phyloP scores from a whole-genome alignment of 352 stramenopile genomes.

The Phytophthora capsici region DNA sequence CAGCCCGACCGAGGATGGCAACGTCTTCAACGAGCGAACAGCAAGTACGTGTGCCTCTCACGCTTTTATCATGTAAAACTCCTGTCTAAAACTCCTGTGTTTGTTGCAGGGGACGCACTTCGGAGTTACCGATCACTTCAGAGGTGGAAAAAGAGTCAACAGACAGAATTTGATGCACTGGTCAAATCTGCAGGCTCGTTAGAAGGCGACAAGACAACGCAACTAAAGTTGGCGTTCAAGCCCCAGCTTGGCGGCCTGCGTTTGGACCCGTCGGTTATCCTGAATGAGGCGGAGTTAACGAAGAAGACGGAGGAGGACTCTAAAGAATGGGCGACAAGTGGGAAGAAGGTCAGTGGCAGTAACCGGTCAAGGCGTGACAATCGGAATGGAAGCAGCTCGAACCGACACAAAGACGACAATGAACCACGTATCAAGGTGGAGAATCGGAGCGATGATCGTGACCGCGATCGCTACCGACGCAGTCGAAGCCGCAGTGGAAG shows the following conservation, averaged over 20 bases:
- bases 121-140: constrained; percentile 64
- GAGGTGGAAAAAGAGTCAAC: constrained; percentile 74
- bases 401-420: constrained; percentile 26
- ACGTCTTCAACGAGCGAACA: constrained; percentile 66
- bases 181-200: constrained; percentile 34
- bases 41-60: constrained; percentile 55
- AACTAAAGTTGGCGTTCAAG: constrained; percentile 59
- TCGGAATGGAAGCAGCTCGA: constrained; percentile 19
- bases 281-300: constrained; percentile 69
- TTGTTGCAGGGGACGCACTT: constrained; percentile 61
- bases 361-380: constrained; percentile 20
- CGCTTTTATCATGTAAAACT: not conserved
- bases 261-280: constrained; percentile 62
- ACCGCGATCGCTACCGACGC: constrained; percentile 30
- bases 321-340: constrained; percentile 49
- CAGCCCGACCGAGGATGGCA: constrained; percentile 49
- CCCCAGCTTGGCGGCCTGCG: constrained; percentile 66
- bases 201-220: constrained; percentile 40
- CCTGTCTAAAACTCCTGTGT: not conserved
- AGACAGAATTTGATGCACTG: constrained; percentile 63
- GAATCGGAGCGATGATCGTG: constrained; percentile 16
- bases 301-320: constrained; percentile 72
- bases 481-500: constrained; percentile 34
- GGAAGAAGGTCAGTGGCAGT: constrained; percentile 24
- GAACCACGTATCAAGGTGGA: constrained; percentile 47